Evolutionary conservation across 2,329 filamentous ascomycete genomes (phyloP).

Genomic region (Periconia macrospinosa): DNA sequence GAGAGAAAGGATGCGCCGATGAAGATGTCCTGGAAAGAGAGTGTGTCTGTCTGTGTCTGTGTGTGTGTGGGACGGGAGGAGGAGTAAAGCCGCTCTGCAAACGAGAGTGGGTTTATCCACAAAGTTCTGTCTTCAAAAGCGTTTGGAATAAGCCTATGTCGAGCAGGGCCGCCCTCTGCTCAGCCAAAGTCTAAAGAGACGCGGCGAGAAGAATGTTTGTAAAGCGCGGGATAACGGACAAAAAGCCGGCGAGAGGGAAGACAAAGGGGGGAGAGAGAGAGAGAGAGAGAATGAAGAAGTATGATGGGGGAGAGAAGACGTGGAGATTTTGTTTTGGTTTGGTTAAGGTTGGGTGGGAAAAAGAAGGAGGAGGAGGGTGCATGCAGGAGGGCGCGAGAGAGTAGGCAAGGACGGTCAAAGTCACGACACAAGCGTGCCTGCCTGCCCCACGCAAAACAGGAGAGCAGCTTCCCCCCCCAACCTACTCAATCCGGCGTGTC

Average conservation of each 20-base stretch:
- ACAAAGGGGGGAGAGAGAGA: neutral
- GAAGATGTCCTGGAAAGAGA: conserved; percentile 2
- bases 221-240: conserved; percentile 9
- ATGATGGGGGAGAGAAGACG: neutral
- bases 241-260: conserved; percentile 6
- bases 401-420: too few relatives aligned
- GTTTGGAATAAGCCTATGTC: neutral
- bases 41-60: too few relatives aligned
- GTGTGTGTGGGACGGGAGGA: too few relatives aligned
- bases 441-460: too few relatives aligned
- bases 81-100: neutral
- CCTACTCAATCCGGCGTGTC: too few relatives aligned
- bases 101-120: conserved; percentile 9
- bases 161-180: conserved; percentile 7
- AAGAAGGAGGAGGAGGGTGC: too few relatives aligned
- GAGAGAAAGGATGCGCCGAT: conserved; percentile 4
- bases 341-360: neutral
- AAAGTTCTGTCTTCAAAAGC: conserved; percentile 3
- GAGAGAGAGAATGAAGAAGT: neutral
- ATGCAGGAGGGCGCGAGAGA: too few relatives aligned
- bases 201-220: conserved; percentile 14
- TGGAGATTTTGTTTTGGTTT: too few relatives aligned
- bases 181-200: conserved; percentile 3
- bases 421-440: too few relatives aligned
- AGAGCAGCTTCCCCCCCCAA: too few relatives aligned